A percentile compares a stretch with the other conserved stretches of the same genome.
phyloP scores from a whole-genome alignment of 2,329 filamentous ascomycete genomes.

The Rachicladosporium sp. region DNA sequence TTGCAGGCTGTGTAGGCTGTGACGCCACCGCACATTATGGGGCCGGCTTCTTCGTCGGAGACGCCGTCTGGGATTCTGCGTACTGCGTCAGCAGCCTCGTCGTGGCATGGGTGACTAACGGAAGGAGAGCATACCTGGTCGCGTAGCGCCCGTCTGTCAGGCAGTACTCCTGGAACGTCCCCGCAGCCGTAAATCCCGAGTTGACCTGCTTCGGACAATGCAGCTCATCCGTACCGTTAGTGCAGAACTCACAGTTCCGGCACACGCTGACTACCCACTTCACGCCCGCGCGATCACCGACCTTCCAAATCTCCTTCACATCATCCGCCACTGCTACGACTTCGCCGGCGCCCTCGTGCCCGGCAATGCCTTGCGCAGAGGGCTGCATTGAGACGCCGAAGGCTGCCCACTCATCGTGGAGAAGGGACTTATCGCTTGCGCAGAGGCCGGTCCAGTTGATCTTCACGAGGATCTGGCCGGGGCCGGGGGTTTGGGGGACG shows the following conservation, averaged over 20 bases:
- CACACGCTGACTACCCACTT: slow-evolving; percentile 21
- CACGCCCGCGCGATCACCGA: slow-evolving; percentile 22
- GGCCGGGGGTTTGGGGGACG: slow-evolving; percentile 18
- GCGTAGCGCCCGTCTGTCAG: slow-evolving; percentile 25
- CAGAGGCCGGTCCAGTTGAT: slow-evolving; percentile 24
- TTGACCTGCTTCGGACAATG: slow-evolving; percentile 26
- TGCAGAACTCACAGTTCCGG: slow-evolving; percentile 20
- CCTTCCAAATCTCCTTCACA: slow-evolving; percentile 17
- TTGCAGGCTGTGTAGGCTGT: slow-evolving; percentile 25
- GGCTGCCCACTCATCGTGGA: slow-evolving; percentile 25
- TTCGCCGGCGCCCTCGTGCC: slow-evolving; percentile 20
- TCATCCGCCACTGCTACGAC: slow-evolving; percentile 17
- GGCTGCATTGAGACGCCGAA: slow-evolving; percentile 21
- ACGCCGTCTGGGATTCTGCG: slow-evolving; percentile 23
- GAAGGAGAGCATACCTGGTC: too few relatives aligned
- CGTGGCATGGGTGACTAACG: too few relatives aligned
- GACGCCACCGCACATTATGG: slow-evolving; percentile 29
- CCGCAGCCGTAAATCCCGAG: slow-evolving; percentile 25
- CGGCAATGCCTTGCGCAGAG: slow-evolving; percentile 17
- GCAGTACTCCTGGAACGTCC: slow-evolving; percentile 27
- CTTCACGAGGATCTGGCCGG: slow-evolving; percentile 25
- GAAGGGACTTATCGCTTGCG: slow-evolving; percentile 24
- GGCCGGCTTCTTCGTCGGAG: slow-evolving; percentile 25
- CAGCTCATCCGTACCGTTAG: slow-evolving; percentile 24
- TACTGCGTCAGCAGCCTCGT: slow-evolving; percentile 38